Conservation (phyloP, 345 rosid species). For the Brassica nigra region DNA sequence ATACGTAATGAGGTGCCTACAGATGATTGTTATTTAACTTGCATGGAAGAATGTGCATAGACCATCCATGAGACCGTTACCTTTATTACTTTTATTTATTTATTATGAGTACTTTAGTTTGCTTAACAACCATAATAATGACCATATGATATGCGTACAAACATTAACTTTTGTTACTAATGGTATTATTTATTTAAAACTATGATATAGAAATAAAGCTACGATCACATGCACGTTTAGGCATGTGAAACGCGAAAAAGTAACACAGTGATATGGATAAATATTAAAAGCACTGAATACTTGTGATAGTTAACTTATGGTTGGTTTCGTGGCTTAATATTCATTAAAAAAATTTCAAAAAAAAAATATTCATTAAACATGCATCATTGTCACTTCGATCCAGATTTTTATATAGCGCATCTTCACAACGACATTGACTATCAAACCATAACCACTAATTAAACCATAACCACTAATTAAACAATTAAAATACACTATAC, state of each 20-base stretch:
- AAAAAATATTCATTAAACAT: constrained; percentile 23
- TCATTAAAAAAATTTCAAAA: not conserved
- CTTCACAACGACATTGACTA: not conserved
- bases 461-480: not conserved
- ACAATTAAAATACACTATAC: not conserved
- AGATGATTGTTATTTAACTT: constrained; percentile 21
- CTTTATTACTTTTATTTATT: constrained; percentile 33
- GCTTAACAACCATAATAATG: constrained; percentile 39
- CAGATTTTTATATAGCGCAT: not conserved
- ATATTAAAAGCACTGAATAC: constrained; percentile 12
- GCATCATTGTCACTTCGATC: constrained; percentile 12
- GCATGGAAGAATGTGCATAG: constrained; percentile 43
- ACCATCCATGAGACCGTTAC: constrained; percentile 40
- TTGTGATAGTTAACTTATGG: constrained; percentile 1
- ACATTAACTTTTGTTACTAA: constrained; percentile 26
- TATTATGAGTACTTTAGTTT: constrained; percentile 35
- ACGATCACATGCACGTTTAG: constrained; percentile 45
- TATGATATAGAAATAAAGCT: constrained; percentile 32
- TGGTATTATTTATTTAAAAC: not conserved
- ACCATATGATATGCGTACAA: constrained; percentile 44
- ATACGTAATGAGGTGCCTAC: constrained; percentile 27
- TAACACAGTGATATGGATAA: constrained; percentile 9
- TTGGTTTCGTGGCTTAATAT: constrained; percentile 17
- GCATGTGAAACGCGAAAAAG: constrained; percentile 36
- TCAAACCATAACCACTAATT: not conserved